Evolutionary conservation across 805 yeast genomes (phyloP).

Genomic region (Yamadazyma takamatsuzukensis): DNA sequence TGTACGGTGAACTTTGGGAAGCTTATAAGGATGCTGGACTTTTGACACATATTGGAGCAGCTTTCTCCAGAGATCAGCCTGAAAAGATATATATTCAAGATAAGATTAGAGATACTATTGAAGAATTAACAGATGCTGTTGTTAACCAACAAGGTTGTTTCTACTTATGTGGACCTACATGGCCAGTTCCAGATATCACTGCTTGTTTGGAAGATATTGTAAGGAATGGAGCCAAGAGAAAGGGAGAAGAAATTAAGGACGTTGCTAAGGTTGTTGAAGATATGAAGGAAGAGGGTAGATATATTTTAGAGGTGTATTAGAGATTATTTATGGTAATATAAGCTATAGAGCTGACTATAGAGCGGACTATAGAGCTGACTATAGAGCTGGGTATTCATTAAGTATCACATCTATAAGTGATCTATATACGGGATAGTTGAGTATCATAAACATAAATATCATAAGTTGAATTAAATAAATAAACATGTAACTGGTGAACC

Average conservation of each 20-base stretch:
- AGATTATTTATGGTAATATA: neutral
- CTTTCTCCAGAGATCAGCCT: conserved; percentile 96
- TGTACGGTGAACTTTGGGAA: conserved; percentile 97
- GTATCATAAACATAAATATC: neutral
- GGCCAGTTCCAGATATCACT: conserved; percentile 98
- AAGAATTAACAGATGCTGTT: conserved; percentile 74
- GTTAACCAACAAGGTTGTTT: conserved; percentile 78
- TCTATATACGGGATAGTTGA: no score
- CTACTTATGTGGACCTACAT: conserved; percentile 97
- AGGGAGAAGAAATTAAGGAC: conserved; percentile 62
- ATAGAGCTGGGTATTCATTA: neutral
- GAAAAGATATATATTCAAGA: conserved; percentile 94
- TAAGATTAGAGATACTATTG: conserved; percentile 74
- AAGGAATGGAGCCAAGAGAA: conserved; percentile 60
- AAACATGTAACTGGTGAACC: no score
- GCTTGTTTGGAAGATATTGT: conserved; percentile 83
- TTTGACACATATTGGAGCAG: conserved; percentile 93
- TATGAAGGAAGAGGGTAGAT: conserved; percentile 88
- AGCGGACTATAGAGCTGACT: neutral
- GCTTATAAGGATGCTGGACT: conserved; percentile 90
- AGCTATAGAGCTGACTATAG: neutral
- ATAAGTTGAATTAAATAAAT: no score
- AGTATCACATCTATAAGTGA: no score
- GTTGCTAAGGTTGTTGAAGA: conserved; percentile 82
- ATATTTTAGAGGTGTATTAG: conserved; percentile 89